Percentiles rank a stretch among this genome's conserved stretches.
Evolutionary conservation across 2,329 filamentous ascomycete species (phyloP).

Genomic region (Clonostachys rosea): DNA sequence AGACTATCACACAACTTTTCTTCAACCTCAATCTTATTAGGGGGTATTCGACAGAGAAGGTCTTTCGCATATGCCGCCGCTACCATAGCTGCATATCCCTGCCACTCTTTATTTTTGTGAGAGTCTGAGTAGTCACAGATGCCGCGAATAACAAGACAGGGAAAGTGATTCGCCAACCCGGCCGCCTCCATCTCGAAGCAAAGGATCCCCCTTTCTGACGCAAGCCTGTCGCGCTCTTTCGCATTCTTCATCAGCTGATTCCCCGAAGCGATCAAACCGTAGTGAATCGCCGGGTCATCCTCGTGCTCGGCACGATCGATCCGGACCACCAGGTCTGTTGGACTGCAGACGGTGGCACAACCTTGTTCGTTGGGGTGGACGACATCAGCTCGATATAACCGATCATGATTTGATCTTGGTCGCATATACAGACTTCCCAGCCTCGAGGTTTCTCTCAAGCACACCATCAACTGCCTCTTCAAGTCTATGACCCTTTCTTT

Average conservation of each 20-base stretch:
- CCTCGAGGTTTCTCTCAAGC: background rate
- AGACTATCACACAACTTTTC: background rate
- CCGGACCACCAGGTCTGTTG: background rate
- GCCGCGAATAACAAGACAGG: conserved; percentile 23
- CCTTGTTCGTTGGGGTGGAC: background rate
- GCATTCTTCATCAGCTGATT: conserved; percentile 26
- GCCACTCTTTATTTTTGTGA: conserved; percentile 24
- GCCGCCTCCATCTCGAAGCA: conserved; percentile 10
- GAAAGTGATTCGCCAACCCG: conserved; percentile 9
- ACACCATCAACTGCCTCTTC: background rate
- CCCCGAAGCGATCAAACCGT: conserved; percentile 25
- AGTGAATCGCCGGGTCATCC: conserved; percentile 11
- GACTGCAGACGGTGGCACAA: background rate
- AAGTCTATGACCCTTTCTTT: background rate
- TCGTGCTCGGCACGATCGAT: background rate
- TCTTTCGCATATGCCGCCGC: conserved; percentile 16
- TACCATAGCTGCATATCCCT: conserved; percentile 8
- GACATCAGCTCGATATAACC: background rate
- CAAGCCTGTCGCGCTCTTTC: conserved; percentile 20
- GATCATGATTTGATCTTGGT: background rate
- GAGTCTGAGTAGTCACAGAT: conserved; percentile 28
- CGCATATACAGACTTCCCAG: background rate
- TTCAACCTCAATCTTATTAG: background rate
- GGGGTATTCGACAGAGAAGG: background rate
- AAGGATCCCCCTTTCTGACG: conserved; percentile 3